These are phyloP conservation scores for Populus trichocarpa DNA, from an alignment of 441 rosid genomes.

Conservation along the genomic window DNA sequence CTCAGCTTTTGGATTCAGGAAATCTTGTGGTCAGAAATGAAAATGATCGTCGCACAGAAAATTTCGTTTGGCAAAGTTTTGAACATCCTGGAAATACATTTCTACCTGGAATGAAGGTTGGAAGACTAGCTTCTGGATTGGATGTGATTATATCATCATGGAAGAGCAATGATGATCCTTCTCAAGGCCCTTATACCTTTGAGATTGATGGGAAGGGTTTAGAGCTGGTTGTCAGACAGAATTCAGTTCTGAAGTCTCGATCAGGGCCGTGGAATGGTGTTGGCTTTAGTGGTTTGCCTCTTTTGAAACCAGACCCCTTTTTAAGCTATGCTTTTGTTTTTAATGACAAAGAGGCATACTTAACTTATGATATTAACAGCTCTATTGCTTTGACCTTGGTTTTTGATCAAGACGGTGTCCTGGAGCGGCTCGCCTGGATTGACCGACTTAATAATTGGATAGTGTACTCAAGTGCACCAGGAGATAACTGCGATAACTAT, in stretches of 20 bases:
- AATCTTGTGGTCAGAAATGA: slow-evolving; percentile 34
- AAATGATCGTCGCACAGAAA: slow-evolving; percentile 8
- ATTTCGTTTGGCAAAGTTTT: slow-evolving; percentile 60
- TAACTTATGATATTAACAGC: background rate
- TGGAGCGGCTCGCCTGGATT: background rate
- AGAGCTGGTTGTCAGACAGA: background rate
- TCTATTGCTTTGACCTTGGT: background rate
- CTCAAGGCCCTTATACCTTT: background rate
- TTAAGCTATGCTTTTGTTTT: background rate
- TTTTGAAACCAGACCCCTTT: background rate
- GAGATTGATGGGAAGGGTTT: background rate
- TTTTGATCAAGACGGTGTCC: background rate
- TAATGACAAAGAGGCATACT: background rate
- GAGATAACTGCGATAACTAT: slow-evolving; percentile 8
- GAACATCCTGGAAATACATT: slow-evolving; percentile 51
- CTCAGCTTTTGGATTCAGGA: slow-evolving; percentile 32
- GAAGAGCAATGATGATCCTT: slow-evolving; percentile 17
- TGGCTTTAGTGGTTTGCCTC: slow-evolving; percentile 4
- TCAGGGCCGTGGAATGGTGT: slow-evolving; percentile 16
- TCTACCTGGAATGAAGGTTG: slow-evolving; percentile 55
- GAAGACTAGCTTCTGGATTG: slow-evolving; percentile 6
- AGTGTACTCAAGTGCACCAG: background rate
- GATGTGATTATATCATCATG: background rate
- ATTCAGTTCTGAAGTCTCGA: background rate
- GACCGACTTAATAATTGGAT: background rate